Evolutionary conservation across 2,329 filamentous ascomycete species (phyloP), one percentile per base, ranked within the genome.

Genomic region (Verticillium nonalfalfae): DNA sequence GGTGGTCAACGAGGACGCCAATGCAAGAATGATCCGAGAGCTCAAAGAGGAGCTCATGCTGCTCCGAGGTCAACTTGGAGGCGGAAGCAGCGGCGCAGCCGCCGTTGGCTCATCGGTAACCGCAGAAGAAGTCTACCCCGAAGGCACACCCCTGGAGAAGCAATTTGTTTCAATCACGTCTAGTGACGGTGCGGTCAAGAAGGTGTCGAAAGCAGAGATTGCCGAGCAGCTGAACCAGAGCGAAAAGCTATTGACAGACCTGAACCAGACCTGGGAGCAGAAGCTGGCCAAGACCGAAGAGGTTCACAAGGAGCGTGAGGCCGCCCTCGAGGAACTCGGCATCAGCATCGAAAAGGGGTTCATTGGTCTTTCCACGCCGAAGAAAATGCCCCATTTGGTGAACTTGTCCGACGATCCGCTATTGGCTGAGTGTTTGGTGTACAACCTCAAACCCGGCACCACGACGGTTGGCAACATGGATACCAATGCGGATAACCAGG

Each of bases 321-420:
- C 93, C 57, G 95, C 95, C 10, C 80, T 99, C 56, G 95, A 99
- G 78, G 95, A 99, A 74, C 84, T 99, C 54, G 95, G 95, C 66
- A 98, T 99, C 76, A 98, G 93, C 75, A 99, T 99, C 67, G 95
- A 99, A 73, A 99, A 99, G 75, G 95, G 95, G 7, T 97, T 97
- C 71, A 89, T 99, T 64, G 95, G 95, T 14, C 80, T 99, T 64
- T 94, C 92, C 63, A 98, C 93, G 21, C 95, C 95, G 0, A 99
- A 99, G 79, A 97, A 97, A 77, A 99, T 98, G 91, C 95, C 95
- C 9, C 95, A 99, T 86, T 78, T 99, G 76, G 95, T 99, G 76
- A 99, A 99, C 73, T 78, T 99, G 67, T 97, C 93, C n/a, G 91
- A 95, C 72, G 91, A 95, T 71, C 95, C 95, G 9, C 81, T 99